Base-by-base conservation (phyloP, 169 alveolate genomes). In the Plasmodium cynomolgi region DNA sequence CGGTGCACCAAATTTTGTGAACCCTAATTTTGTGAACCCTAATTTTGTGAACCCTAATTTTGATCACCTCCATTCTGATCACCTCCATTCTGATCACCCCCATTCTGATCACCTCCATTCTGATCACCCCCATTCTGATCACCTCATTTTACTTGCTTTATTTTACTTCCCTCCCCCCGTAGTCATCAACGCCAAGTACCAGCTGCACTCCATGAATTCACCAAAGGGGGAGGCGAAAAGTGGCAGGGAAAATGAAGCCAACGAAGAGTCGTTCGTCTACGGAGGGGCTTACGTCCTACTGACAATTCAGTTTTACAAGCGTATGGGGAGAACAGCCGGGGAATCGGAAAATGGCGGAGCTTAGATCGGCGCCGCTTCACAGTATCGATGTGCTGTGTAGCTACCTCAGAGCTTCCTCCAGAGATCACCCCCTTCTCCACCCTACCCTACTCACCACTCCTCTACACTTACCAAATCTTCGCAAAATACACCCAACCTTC, bases 221-320 rank as follows among this genome's bases (percentile, higher is more conserved):
- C 71, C 17, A 71, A 84, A 84, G 77, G 79, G 79, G 33, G 92
- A 84, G 34, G 71, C 58, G 15, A 74, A 86, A 77, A 77, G 39
- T 34, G 80, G 31, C 41, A 6, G 39, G 68, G 83, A 86, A n/a
- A 79, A 26, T 54, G 81, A 58, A 15, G 44, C 26, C 44, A 71
- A 41, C 33, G 86, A 86, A 31, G 56, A 47, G 13, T 31, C 39
- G n/a, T 54, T 54, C 20, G 47, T 77, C 62, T 86, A 50, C 31
- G 31, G 33, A 20, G 72, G 47, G 44, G 47, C 93, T 23, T 86
- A 86, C 72, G 20, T 86, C 50, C 26, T 75, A 31, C 72, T 86
- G 81, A 86, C 93, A 17, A 77, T 86, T 15, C 75, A 86, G 68
- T 86, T 86, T 77, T 86, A 86, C 33, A 86, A 86, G 72, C 93